Evolutionary conservation across 169 alveolate species (phyloP).

Genomic region (Plasmodium vivax): DNA sequence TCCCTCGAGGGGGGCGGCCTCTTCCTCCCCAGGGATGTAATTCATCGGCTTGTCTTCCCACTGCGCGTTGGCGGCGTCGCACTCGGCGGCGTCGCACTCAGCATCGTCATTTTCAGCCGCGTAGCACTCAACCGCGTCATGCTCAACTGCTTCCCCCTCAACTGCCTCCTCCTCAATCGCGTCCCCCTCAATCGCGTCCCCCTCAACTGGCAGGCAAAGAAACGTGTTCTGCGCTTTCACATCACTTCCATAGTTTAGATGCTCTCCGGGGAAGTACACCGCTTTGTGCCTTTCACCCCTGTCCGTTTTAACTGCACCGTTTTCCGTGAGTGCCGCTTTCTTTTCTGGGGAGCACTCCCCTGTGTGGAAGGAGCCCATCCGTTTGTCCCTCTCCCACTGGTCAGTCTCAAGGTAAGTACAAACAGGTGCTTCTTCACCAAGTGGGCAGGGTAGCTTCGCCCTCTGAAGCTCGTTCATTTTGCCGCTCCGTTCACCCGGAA

Average conservation of each 20-base stretch:
- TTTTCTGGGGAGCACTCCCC: neutral
- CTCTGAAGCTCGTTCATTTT: neutral
- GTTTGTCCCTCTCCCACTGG: neutral
- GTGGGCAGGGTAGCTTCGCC: neutral
- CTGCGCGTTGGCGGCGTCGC: neutral
- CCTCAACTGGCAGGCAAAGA: neutral
- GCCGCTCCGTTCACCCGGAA: neutral
- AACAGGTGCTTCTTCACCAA: neutral
- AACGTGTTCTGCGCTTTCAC: neutral
- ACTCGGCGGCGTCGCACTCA: neutral
- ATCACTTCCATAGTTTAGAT: neutral
- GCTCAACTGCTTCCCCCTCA: neutral
- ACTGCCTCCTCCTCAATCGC: neutral
- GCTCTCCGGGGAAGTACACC: neutral
- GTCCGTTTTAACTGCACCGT: neutral
- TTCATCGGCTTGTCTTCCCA: neutral
- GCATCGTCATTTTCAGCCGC: neutral
- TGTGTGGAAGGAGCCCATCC: too few species aligned
- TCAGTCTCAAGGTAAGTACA: neutral
- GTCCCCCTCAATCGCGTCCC: neutral
- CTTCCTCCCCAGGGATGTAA: neutral
- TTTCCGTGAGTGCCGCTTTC: neutral
- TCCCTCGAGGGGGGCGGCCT: neutral
- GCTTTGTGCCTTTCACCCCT: neutral
- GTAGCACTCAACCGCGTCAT: neutral